Base-by-base conservation (phyloP, 352 stramenopile genomes). In the Phytopythium kandeliae region DNA sequence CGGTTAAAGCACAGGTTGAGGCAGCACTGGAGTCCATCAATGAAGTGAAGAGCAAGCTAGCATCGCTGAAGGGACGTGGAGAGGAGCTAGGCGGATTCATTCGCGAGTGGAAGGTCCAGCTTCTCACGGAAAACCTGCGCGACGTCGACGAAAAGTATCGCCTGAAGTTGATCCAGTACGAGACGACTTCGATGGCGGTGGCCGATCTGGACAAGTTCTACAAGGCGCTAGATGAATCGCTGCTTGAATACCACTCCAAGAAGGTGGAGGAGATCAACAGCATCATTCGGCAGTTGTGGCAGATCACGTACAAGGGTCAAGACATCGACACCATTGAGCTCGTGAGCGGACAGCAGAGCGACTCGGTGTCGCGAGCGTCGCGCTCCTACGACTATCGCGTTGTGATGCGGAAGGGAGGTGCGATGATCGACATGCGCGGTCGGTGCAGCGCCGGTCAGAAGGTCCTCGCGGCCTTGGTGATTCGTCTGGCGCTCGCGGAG, bases 311-410 rank as follows among this genome's bases (percentile, higher is more conserved):
- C 85, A 98, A 98, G 57, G 97, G 97, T 0, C 83, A 98, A 65
- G 98, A 99, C 67, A 99, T 99, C 54, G 97, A 98, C 54, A 98
- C 93, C 17, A 99, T 99, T 67, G 89, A 99, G 71, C 90, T 99
- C 22, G 78, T 97, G 34, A 98, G 89, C 17, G 95, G 95, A 25
- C 83, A 97, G 65, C 86, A 98, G 22, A 64, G 71, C 6, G 86
- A 83, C 6, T 56, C 65, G 6, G 63, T 64, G 4, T 64, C 74
- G 21, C 85, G 85, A 55, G 73, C 72, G 28, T 57, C 73, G 28
- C 68, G 87, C 7, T 96, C 79, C 17, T 99, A 99, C 70, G 98
- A 99, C 62, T 99, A 99, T 63, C 87, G 97, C 28, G 97, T 99
- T 34, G 94, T 99, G 10, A 99, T 99, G 97, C 95, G 89, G 42